Percentiles rank a stretch among this genome's conserved stretches.
Evolutionary conservation across 345 rosid genomes (phyloP).

Genomic region (Cardamine chenopodiifolia): DNA sequence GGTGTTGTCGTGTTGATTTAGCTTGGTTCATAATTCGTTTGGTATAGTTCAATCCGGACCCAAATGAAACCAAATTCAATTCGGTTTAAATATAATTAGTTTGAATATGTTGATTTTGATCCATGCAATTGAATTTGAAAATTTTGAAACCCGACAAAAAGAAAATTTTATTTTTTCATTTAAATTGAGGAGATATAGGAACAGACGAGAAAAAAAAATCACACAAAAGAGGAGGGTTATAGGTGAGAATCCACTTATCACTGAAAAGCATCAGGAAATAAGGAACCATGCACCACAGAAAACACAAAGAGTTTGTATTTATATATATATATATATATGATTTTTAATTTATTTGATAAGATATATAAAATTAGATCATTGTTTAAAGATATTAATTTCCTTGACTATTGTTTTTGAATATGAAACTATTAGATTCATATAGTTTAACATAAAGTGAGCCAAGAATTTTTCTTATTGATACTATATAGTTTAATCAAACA

Average conservation of each 20-base stretch:
- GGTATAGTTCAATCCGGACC: background rate
- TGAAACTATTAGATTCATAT: background rate
- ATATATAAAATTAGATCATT: too few relatives aligned
- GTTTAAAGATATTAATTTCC: background rate
- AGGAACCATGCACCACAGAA: background rate
- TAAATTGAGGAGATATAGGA: background rate
- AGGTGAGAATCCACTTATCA: slow-evolving; percentile 1
- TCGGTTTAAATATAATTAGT: too few relatives aligned
- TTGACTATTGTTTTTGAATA: background rate
- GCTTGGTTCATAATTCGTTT: background rate
- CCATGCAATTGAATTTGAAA: background rate
- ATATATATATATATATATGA: too few relatives aligned
- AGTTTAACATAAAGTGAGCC: background rate
- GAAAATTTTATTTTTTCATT: background rate
- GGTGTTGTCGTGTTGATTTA: background rate
- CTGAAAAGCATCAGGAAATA: slow-evolving; percentile 4
- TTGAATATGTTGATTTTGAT: background rate
- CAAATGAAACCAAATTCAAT: slow-evolving; percentile 1
- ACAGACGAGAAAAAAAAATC: background rate
- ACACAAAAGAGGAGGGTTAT: background rate
- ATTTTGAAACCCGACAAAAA: background rate
- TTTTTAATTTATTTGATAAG: too few relatives aligned
- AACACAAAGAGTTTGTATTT: too few relatives aligned
- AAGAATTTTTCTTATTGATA: background rate
- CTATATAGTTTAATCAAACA: background rate